Evolutionary conservation across 805 yeast genomes (phyloP), one percentile per base, ranked within the genome.

Genomic region (Saccharomyces mikatae): DNA sequence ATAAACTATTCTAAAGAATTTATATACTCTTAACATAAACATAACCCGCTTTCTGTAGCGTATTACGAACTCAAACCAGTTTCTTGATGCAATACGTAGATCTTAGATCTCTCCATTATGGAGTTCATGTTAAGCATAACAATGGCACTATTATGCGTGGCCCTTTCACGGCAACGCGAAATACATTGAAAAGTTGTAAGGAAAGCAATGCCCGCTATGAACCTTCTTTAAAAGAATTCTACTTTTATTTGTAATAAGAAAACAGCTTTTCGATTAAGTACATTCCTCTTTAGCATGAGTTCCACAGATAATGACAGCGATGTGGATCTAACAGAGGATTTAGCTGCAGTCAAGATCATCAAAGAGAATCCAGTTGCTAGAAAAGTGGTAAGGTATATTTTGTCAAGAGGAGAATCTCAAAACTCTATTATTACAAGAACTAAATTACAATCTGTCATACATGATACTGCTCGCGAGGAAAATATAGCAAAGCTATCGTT

Each of bases 381-480:
- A n/a, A 50, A 55, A n/a, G 58, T 62, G 14, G 65, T 61, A 1
- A 56, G 71, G 24, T 62, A 57, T 50, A 51, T 68, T 3, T 47
- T 68, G 13, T 59, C 71, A 6, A 54, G 54, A 14, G 47, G 55
- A 3, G 68, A 63, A 46, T 58, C 67, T 9, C 64, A 62, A 41
- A 65, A 61, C 36, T 58, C 62, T 14, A 58, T 67, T 14, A 50
- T 68, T 17, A 57, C 59, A 6, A 60, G 58, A 53, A 50, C 52
- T 10, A 62, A 56, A 51, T 49, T 68, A 50, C 56, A 58, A 17
- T 57, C 56, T 41, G 56, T 50, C 14, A 56, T 64, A 3, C 56
- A 59, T n/a, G 69, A 65, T 2, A 48, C 55, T 4, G 29, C 57
- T 4, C 52, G 54, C 4, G 58, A 59, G 41, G 68, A 67, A 51